A percentile compares a stretch with the other conserved stretches of the same genome.
These are phyloP conservation scores for Nakataea oryzae DNA, from an alignment of 2,329 filamentous ascomycete species.

Conservation along the genomic window DNA sequence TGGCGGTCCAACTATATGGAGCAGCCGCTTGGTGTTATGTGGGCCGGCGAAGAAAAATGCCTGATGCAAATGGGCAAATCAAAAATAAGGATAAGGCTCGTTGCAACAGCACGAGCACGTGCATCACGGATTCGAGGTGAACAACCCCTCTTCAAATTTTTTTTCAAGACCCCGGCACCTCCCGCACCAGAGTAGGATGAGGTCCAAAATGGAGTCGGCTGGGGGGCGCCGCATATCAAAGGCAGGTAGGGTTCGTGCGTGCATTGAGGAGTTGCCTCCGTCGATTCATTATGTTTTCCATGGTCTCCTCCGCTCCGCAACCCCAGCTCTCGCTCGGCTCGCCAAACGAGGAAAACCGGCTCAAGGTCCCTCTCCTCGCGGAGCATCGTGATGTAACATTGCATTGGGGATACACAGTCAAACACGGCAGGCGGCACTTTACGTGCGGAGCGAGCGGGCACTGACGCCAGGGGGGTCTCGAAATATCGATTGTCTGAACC, in stretches of 20 bases:
- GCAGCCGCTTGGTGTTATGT: neutral
- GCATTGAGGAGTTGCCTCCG: neutral
- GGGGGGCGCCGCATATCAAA: neutral
- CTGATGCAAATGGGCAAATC: slow-evolving; percentile 1
- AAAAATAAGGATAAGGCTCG: neutral
- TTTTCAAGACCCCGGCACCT: neutral
- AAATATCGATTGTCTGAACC: neutral
- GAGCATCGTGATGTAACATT: neutral
- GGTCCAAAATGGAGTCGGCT: neutral
- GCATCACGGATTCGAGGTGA: neutral
- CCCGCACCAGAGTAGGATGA: neutral
- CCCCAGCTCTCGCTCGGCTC: too few species aligned
- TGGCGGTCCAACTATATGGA: neutral
- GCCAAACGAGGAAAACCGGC: neutral
- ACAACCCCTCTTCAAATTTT: neutral
- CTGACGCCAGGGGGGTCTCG: neutral
- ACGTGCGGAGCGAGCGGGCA: neutral
- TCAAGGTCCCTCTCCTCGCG: neutral
- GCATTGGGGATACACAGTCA: neutral
- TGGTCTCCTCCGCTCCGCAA: too few species aligned
- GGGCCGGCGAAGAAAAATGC: neutral
- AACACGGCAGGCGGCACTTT: neutral
- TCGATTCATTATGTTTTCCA: neutral
- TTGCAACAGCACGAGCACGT: neutral
- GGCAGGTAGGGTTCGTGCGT: neutral